Conservation (phyloP, 2,329 filamentous ascomycete genomes). For the Malbranchea zuffiana region DNA sequence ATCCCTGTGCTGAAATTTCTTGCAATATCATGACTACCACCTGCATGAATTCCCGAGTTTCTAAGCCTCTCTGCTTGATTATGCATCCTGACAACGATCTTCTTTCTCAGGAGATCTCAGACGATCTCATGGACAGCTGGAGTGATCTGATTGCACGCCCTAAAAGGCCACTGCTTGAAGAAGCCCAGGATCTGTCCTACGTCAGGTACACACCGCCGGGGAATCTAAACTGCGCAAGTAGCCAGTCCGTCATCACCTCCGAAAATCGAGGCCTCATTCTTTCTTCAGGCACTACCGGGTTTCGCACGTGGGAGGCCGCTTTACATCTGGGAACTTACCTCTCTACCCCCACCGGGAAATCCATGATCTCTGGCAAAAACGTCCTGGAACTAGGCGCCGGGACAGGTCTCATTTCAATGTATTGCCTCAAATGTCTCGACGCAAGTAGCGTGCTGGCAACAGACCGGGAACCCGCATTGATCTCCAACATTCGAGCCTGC, state of each 20-base stretch:
- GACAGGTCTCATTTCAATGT: conserved; percentile 54
- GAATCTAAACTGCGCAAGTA: conserved; percentile 1
- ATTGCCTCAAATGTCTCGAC: conserved; percentile 49
- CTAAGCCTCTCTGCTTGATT: conserved; percentile 9
- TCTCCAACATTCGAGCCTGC: conserved; percentile 31
- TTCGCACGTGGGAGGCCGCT: conserved; percentile 60
- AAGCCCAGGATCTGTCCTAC: conserved; percentile 60
- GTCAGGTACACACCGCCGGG: conserved; percentile 55
- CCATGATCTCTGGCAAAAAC: conserved; percentile 41
- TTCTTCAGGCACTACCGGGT: conserved; percentile 53
- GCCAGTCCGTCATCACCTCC: conserved; percentile 32
- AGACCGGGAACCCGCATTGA: conserved; percentile 45
- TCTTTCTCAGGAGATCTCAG: conserved; percentile 60
- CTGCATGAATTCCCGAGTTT: conserved; percentile 12
- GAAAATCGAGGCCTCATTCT: conserved; percentile 46
- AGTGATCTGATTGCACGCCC: conserved; percentile 53
- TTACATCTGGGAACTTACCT: conserved; percentile 54
- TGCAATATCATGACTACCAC: conserved; percentile 5
- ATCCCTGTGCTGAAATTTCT: conserved; percentile 18
- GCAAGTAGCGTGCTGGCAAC: conserved; percentile 47
- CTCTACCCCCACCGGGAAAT: conserved; percentile 34
- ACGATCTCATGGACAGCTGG: conserved; percentile 62
- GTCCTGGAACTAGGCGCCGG: conserved; percentile 57
- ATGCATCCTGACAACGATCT: conserved; percentile 18
- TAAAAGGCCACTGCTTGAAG: conserved; percentile 51